Conservation (phyloP, 768 basidiomycete genomes). For the Tremella mesenterica region DNA sequence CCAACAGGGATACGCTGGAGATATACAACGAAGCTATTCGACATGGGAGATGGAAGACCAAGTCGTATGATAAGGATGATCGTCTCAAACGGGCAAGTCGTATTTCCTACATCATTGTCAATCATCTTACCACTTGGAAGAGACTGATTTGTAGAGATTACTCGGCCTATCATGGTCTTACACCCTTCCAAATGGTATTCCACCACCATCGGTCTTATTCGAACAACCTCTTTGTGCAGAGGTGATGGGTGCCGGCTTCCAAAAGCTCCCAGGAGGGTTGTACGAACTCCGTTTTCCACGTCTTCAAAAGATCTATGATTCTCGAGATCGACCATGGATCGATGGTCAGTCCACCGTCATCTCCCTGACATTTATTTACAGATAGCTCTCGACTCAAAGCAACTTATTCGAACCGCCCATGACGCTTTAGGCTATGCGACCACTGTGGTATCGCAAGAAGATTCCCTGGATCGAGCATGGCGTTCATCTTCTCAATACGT, state of each 20-base stretch:
- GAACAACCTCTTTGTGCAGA: slow-evolving; percentile 60
- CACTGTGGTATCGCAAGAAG: slow-evolving; percentile 7
- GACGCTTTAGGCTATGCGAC: slow-evolving; percentile 21
- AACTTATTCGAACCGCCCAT: slow-evolving; percentile 19
- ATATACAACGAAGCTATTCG: slow-evolving; percentile 59
- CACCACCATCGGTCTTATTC: slow-evolving; percentile 55
- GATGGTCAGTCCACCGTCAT: slow-evolving; percentile 44
- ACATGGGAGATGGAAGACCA: slow-evolving; percentile 24
- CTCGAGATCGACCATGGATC: slow-evolving; percentile 58
- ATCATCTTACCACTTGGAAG: too few relatives aligned
- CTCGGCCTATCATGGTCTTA: slow-evolving; percentile 54
- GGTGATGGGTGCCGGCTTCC: slow-evolving; percentile 73
- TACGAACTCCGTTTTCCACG: slow-evolving; percentile 81
- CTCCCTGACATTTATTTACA: neutral
- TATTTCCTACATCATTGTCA: neutral
- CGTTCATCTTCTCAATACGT: slow-evolving; percentile 7
- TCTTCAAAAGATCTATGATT: slow-evolving; percentile 60
- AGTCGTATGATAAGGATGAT: slow-evolving; percentile 37
- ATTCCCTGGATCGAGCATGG: slow-evolving; percentile 20
- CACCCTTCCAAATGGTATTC: slow-evolving; percentile 50
- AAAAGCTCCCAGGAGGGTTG: slow-evolving; percentile 52
- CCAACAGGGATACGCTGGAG: slow-evolving; percentile 60
- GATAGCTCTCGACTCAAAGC: slow-evolving; percentile 14
- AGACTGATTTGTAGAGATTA: slow-evolving; percentile 12
- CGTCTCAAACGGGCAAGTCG: slow-evolving; percentile 30